Evolutionary conservation across 1,284 basidiomycete species (phyloP).

Genomic region (Moesziomyces globuligerus): DNA sequence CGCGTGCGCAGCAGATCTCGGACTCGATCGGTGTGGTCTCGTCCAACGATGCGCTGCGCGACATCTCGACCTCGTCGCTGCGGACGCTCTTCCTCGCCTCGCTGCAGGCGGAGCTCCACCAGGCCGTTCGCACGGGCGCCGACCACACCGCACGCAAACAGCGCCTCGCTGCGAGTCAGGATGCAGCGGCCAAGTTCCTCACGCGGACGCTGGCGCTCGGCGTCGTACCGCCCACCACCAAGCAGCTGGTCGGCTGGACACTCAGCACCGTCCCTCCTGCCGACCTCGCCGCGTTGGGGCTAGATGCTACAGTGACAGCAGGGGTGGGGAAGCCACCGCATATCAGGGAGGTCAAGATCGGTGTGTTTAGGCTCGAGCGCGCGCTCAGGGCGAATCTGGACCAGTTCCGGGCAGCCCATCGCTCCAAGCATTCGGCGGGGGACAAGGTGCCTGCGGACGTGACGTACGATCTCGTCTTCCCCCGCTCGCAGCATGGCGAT

Average conservation of each 20-base stretch:
- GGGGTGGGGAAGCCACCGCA: conserved; percentile 8
- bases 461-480: conserved; percentile 48
- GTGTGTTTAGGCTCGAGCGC: conserved; percentile 54
- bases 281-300: conserved; percentile 9
- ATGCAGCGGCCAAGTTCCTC: conserved; percentile 32
- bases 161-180: conserved; percentile 19
- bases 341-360: conserved; percentile 57
- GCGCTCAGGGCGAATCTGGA: conserved; percentile 47
- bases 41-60: conserved; percentile 48
- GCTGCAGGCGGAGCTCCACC: conserved; percentile 38
- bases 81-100: conserved; percentile 55
- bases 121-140: conserved; percentile 10
- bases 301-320: conserved; percentile 6
- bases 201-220: conserved; percentile 16
- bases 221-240: conserved; percentile 34
- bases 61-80: conserved; percentile 56
- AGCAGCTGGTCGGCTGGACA: conserved; percentile 16
- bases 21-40: conserved; percentile 52
- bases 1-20: conserved; percentile 39
- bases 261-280: conserved; percentile 3
- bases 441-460: conserved; percentile 24
- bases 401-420: conserved; percentile 37
- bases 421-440: conserved; percentile 3
- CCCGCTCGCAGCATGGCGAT: conserved; percentile 19
- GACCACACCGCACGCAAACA: conserved; percentile 22